Base-by-base conservation (phyloP, 2,329 filamentous ascomycete species). In the Arthroderma uncinatum region DNA sequence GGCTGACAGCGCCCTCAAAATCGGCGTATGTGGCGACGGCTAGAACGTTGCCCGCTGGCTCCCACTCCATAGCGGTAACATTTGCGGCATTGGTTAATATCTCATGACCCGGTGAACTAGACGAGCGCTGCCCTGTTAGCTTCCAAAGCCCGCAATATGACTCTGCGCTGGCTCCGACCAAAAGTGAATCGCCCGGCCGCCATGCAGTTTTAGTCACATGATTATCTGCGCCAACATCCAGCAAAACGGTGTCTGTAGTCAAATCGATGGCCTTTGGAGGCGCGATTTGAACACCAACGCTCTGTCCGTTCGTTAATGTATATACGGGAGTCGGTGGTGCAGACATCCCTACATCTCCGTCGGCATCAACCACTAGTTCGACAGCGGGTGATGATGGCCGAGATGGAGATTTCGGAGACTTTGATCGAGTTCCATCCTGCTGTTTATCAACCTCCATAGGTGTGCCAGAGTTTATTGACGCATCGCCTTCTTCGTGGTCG, bases 191-290 rank as follows among this genome's bases (percentile, higher is more conserved):
- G 4, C 65, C 61, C 5, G 76, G 76, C 53, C 72, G 73, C 76
- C 76, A 78, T 52, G 68, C 60, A 2, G 69, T 65, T 3, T 67
- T 66, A 1, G 70, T 71, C 64, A 78, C 71, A 67, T 75, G 72
- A 53, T 66, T 65, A 12, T 67, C 63, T 34, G 62, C 61, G 55
- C 66, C 65, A 58, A 70, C 62, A 64, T 73, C 67, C 30, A 78
- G 63, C 21, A 76, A 64, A 59, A 68, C 68, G 62, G 75, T 76
- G 63, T 74, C 66, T 44, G 73, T 69, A 39, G 68, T 68, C 57
- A 78, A 69, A 64, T 78, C 74, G 60, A 71, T 67, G 47, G 75
- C 71, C 67, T 77, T 78, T 66, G 75, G 73, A 65, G 74, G 72
- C 54, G 68, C 67, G 62, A 74, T 76, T 65, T 78, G 76, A 58